Conservation (phyloP, 305 asterid species). For the Ajuga reptans region DNA sequence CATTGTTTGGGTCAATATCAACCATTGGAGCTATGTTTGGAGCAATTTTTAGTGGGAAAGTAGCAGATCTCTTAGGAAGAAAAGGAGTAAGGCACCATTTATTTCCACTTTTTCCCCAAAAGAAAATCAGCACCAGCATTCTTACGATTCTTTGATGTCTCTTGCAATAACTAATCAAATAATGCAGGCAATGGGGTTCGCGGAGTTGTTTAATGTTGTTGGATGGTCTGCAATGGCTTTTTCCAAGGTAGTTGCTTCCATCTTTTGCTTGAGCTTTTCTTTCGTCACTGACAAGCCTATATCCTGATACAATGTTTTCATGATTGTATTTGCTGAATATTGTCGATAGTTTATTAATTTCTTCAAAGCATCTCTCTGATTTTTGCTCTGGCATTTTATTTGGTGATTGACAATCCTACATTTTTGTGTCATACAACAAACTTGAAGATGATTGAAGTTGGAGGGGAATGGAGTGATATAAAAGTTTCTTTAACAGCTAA, state of each 20-base stretch:
- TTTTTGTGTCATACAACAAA: neutral
- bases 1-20: conserved; percentile 77
- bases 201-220: conserved; percentile 31
- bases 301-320: neutral
- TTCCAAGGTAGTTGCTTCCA: conserved; percentile 31
- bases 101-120: neutral
- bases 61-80: conserved; percentile 73
- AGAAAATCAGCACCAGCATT: neutral
- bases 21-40: conserved; percentile 88
- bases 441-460: neutral
- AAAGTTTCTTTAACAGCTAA: neutral
- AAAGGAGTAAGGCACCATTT: conserved; percentile 48
- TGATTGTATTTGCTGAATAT: conserved; percentile 16
- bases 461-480: neutral
- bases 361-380: no score
- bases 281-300: neutral
- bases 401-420: neutral
- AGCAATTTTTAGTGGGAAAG: conserved; percentile 68
- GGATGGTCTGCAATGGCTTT: conserved; percentile 54
- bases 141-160: neutral
- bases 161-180: conserved; percentile 9
- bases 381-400: neutral
- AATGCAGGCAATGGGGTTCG: conserved; percentile 48
- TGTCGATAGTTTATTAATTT: no score
- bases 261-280: neutral